Percentiles rank a stretch among this genome's conserved stretches.
These are phyloP conservation scores for Pezicula carpinea DNA, from an alignment of 2,329 filamentous ascomycete genomes.

Conservation along the genomic window DNA sequence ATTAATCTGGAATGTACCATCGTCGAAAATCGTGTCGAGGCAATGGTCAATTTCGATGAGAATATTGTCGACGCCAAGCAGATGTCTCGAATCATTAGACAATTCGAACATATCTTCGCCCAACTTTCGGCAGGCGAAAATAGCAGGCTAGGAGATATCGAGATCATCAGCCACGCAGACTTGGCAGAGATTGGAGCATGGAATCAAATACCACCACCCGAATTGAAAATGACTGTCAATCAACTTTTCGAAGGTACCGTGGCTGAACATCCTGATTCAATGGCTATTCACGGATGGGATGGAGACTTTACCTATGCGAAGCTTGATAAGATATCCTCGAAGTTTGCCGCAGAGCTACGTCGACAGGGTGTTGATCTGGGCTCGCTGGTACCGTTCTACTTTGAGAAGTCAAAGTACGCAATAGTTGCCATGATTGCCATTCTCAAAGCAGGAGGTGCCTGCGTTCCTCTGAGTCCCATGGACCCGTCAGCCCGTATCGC, in stretches of 20 bases:
- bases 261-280: constrained; percentile 11
- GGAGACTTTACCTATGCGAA: constrained; percentile 14
- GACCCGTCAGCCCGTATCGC: constrained; percentile 1
- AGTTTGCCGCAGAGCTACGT: constrained; percentile 9
- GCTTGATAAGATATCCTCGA: constrained; percentile 12
- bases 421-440: constrained; percentile 24
- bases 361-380: constrained; percentile 8
- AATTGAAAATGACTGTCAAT: constrained; percentile 9
- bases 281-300: constrained; percentile 18
- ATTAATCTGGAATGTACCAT: too few relatives aligned
- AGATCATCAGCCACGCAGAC: too few relatives aligned
- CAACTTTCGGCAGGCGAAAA: too few relatives aligned
- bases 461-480: constrained; percentile 23
- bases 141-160: too few relatives aligned
- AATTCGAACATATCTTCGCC: too few relatives aligned
- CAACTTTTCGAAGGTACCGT: constrained; percentile 12
- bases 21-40: too few relatives aligned
- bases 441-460: constrained; percentile 22
- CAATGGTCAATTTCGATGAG: too few relatives aligned
- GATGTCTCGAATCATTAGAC: too few relatives aligned
- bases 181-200: neutral
- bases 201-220: neutral
- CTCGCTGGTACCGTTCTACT: constrained; percentile 12
- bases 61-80: too few relatives aligned
- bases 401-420: constrained; percentile 22